These are phyloP conservation scores for Erysimum cheiranthoides DNA, from an alignment of 345 rosid species.

Conservation along the genomic window DNA sequence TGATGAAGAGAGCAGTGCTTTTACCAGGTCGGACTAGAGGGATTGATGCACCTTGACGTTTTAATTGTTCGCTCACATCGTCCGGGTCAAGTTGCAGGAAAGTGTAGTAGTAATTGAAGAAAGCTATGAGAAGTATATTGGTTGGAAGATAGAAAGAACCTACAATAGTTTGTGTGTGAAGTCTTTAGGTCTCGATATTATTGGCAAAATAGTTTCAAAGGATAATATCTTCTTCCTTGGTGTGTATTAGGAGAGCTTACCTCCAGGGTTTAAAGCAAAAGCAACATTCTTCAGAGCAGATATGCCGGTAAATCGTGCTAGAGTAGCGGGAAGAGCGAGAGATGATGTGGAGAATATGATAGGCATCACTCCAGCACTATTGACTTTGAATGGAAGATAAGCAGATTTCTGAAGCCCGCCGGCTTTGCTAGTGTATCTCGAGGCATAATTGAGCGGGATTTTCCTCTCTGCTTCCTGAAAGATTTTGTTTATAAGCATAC, in stretches of 20 bases:
- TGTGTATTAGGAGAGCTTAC: conserved; percentile 47
- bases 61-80: conserved; percentile 97
- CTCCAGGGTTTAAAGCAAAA: conserved; percentile 86
- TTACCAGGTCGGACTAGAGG: conserved; percentile 95
- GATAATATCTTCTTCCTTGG: background rate
- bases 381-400: conserved; percentile 96
- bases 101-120: conserved; percentile 98
- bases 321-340: conserved; percentile 91
- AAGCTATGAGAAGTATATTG: conserved; percentile 88
- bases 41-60: conserved; percentile 96
- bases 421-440: conserved; percentile 80
- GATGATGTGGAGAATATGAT: conserved; percentile 97
- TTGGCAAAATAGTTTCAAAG: conserved; percentile 2
- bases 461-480: conserved; percentile 99
- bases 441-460: conserved; percentile 95
- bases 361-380: conserved; percentile 98
- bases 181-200: conserved; percentile 5
- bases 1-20: conserved; percentile 86
- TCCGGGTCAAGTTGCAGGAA: conserved; percentile 98
- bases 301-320: conserved; percentile 89
- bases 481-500: conserved; percentile 45
- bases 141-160: conserved; percentile 95
- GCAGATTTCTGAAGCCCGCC: conserved; percentile 93
- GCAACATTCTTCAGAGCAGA: conserved; percentile 86
- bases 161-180: conserved; percentile 44